Base-by-base conservation (phyloP, 768 basidiomycete species). In the Leccinum disarticulatum region DNA sequence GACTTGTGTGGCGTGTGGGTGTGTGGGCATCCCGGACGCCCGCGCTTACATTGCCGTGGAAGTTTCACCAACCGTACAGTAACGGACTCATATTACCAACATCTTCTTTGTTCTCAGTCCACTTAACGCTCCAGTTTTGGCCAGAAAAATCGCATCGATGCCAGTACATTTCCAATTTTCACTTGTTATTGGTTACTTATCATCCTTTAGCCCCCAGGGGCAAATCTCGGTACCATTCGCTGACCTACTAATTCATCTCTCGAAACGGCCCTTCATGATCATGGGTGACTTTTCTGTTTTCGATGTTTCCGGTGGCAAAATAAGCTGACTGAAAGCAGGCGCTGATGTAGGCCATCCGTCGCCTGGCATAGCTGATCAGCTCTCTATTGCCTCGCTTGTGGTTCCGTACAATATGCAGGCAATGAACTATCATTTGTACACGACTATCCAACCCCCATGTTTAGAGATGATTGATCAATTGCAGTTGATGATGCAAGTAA, bases 81-180 rank as follows among this genome's bases (percentile, higher is more conserved):
- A n/a, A 86, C 86, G 1, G 93, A 98, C 73, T 66, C 86, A 3
- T 97, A 98, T 73, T 93, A 97, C 69, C 88, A 91, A 64, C 82
- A 88, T 54, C 81, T 98, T 31, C 80, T 99, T 9, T 94, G 90
- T 2, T 14, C 81, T 99, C 53, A 97, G 97, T 8, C 96, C 95
- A 8, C 84, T 97, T 58, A 99, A 99, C 72, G 93, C 95, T 5
- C 88, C 93, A 64, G 83, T 83, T 6, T 71, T 98, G 48, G 80
- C 94, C 36, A 88, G 88, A 74, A 91, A 89, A 71, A 93, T 98
- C 51, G 84, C 83, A 7, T 76, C 83, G 15, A 77, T 88, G 69
- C 22, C 22, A 22, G 95, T 94, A 65, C 63, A 85, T 81, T 33
- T 30, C 47, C 35, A 27, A 48, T 4, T 22, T 52, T 51, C 13